Base-by-base conservation (phyloP, 1,139 yeast species). In the Scheffersomyces cryptocercus region DNA sequence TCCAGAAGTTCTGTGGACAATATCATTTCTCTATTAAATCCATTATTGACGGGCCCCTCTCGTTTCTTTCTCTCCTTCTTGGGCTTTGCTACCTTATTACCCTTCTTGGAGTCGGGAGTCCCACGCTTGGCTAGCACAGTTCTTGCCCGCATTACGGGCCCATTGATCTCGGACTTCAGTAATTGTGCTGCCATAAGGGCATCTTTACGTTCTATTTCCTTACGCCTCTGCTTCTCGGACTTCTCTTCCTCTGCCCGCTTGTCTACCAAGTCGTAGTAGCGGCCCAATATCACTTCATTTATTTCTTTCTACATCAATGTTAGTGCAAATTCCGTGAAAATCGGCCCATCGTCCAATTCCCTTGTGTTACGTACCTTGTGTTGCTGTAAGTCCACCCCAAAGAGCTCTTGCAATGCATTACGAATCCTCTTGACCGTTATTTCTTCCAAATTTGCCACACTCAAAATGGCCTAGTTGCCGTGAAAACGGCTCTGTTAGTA, bases 351-450 rank as follows among this genome's bases (percentile, higher is more conserved):
- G 13, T 2, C 28, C 35, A 12, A 8, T 24, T 16, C 6, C 26
- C 26, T 29, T 12, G 28, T 13, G 30, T 9, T 38, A 68, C 75
- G 46, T 70, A 70, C 77, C 55, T 73, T 84, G 47, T 75, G 70
- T 2, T 70, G 64, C 32, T 68, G 69, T 44, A 87, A 69, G 50
- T 85, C 82, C 1, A 77, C 69, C 3, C 77, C 79, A 56, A 83
- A 85, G 31, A 87, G 68, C 49, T 81, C 88, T 57, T 84, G 89
- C 26, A 88, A 59, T 1, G 91, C 91, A 50, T 76, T 73, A 48
- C 95, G 70, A 35, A 88, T 81, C 56, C 80, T 77, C 59, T 85
- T 86, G 10, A 87, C 90, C 2, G 91, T 82, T 15, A 88, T 81
- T 51, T 80, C 75, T 49, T 84, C 85, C 33, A 86, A 73, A 53